Evolutionary conservation across 768 basidiomycete genomes (phyloP), one percentile per base, ranked within the genome.

Genomic region (Trichaptum fuscoviolaceum): DNA sequence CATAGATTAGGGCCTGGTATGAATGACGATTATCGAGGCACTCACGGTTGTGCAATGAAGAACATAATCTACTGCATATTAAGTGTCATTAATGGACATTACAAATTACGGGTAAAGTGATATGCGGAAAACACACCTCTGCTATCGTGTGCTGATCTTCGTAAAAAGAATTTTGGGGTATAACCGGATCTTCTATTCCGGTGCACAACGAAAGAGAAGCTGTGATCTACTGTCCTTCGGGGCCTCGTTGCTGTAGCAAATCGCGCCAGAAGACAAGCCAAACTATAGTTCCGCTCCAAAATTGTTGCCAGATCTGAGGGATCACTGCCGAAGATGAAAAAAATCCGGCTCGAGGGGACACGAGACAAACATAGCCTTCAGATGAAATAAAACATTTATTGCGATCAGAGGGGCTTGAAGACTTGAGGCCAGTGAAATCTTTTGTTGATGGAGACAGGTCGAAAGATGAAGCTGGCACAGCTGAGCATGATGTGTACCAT

Each of bases 111-210:
- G 42, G 42, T 52, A 52, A 52, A 52, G 42, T 52, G 42, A 52
- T 52, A 52, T 52, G 42, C 42, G 42, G 42, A 52, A 52, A 52
- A 52, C 42, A 52, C 42, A 52, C 42, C 42, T 52, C 42, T 52
- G 42, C 12, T 52, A 52, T 30, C 42, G 42, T 52, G 42, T 52
- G 42, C 20, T 52, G 42, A 52, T 52, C 42, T 52, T 52, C 42
- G 42, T 20, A 52, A 52, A 52, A 52, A 52, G 42, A 52, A 12
- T 52, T 52, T 52, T 52, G 42, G 42, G 42, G 42, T 12, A 52
- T 52, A 52, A 12, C 42, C 42, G 42, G 42, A 52, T 52, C 42
- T 52, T 52, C 42, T 52, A 20, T 20, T 52, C 42, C 42, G 42
- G 42, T 20, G 42, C 20, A 52, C 15, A 52, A 52, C 42, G 30